Conservation (phyloP, 1,139 yeast genomes). For the Pichia sp. region DNA sequence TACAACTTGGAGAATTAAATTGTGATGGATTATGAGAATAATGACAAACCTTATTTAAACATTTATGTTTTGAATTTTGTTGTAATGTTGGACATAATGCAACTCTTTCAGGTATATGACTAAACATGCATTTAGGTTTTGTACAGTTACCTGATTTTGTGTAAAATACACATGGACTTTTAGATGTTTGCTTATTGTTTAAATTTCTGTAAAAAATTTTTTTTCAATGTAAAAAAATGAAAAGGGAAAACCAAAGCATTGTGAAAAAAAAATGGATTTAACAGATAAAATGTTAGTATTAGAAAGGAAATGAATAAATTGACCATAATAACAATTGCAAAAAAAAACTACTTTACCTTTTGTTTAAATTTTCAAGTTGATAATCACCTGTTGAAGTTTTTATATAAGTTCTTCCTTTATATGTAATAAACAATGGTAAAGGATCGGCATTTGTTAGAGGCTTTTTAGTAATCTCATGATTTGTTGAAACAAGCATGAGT, state of each 20-base stretch:
- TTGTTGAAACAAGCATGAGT: constrained; percentile 23
- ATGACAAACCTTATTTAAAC: constrained; percentile 45
- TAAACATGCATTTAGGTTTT: constrained; percentile 39
- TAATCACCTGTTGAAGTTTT: constrained; percentile 25
- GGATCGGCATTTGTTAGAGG: constrained; percentile 17
- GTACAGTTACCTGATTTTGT: constrained; percentile 33
- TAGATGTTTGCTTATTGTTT: neutral
- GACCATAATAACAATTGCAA: no score
- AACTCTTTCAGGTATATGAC: constrained; percentile 46
- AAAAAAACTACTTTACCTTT: constrained; percentile 5
- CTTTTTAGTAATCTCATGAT: constrained; percentile 13
- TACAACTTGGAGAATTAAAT: constrained; percentile 62
- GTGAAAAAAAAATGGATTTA: no score
- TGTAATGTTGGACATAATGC: constrained; percentile 50
- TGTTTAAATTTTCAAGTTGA: constrained; percentile 5
- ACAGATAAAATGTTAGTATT: constrained; percentile 4
- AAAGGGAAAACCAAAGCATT: no score
- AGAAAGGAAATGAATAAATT: constrained; percentile 39
- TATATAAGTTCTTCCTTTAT: constrained; percentile 18
- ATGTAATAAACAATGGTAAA: constrained; percentile 16
- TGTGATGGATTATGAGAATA: constrained; percentile 54
- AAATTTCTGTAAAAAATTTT: neutral
- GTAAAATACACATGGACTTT: constrained; percentile 8
- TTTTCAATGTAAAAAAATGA: no score
- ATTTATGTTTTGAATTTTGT: constrained; percentile 41